Evolutionary conservation across 192 early-diverging fungal genomes (phyloP), one percentile per base, ranked within the genome.

Genomic region (Backusella morwellensis): DNA sequence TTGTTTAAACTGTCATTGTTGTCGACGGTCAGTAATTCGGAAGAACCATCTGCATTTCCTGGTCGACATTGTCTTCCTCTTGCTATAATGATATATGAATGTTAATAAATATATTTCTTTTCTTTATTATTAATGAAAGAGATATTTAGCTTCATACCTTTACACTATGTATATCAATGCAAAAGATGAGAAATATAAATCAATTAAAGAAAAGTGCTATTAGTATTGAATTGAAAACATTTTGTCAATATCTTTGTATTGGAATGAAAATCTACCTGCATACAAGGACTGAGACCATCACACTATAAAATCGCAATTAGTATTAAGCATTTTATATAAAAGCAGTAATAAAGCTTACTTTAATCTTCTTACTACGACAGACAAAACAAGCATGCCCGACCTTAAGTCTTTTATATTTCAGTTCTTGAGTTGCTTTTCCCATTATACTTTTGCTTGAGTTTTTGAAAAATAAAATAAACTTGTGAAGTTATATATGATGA

Each of bases 221-320:
- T 70, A 40, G 38, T 11, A 36, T 40, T 21, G 47, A 50, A n/a
- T 19, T 6, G 19, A 19, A 19, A 50, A n/a, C 17, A 0, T 21
- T 36, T 70, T 70, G 35, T 7, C 23, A 40, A 40, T 4, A 70
- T 36, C 6, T 70, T 21, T 40, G n/a, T 70, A 40, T 41, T 15
- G 9, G 2, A 5, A 40, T 8, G 23, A 70, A 15, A 21, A 35
- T 70, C 6, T 70, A 70, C 68, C 68, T 70, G 68, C 68, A 70
- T 70, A 41, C 68, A 70, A 21, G 68, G 68, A 17, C 35, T 70
- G 5, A 70, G n/a, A 11, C 68, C 68, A 36, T 70, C 68, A 40
- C 68, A 70, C 68, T 70, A 70, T 7, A 68, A 14, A 7, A 35
- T 17, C 15, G 6, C 8, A 7, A 68, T 36, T 36, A 68, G 6